Evolutionary conservation across 1,284 basidiomycete genomes (phyloP).

Genomic region (Ganoderma multipileum): DNA sequence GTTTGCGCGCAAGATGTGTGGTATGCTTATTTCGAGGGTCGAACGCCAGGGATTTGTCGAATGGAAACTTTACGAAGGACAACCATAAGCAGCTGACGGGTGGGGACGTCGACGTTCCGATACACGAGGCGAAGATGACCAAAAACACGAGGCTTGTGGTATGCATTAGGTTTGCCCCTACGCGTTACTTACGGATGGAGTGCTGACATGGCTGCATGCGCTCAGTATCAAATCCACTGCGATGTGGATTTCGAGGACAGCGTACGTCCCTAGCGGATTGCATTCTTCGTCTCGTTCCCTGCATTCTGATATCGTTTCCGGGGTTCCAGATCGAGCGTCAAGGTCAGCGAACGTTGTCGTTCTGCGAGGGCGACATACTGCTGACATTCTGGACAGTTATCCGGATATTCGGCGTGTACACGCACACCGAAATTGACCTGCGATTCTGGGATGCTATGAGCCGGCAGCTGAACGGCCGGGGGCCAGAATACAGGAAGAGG

Average conservation of each 20-base stretch:
- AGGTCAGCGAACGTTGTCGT: constrained; percentile 43
- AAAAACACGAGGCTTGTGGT: constrained; percentile 65
- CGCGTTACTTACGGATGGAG: background rate
- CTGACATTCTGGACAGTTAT: constrained; percentile 46
- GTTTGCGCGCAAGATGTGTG: too few relatives aligned
- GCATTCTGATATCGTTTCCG: too few relatives aligned
- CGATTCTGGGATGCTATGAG: constrained; percentile 64
- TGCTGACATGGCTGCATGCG: constrained; percentile 3
- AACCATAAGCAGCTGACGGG: constrained; percentile 71
- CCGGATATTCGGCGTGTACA: constrained; percentile 68
- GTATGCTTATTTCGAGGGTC: background rate
- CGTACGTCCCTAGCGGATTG: too few relatives aligned
- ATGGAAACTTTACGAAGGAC: constrained; percentile 70
- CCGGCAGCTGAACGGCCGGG: constrained; percentile 55
- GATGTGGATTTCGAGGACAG: constrained; percentile 55
- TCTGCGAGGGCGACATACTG: background rate
- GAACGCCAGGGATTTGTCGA: constrained; percentile 60
- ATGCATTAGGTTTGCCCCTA: constrained; percentile 31
- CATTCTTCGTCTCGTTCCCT: too few relatives aligned
- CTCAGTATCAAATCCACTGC: constrained; percentile 70
- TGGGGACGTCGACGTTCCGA: constrained; percentile 50
- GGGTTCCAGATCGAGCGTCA: constrained; percentile 57
- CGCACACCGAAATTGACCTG: constrained; percentile 60
- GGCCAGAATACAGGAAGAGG: constrained; percentile 60
- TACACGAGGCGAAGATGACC: constrained; percentile 76